Evolutionary conservation across 805 yeast genomes (phyloP), one percentile per base, ranked within the genome.

Genomic region (Pichia rugopelliculosa): DNA sequence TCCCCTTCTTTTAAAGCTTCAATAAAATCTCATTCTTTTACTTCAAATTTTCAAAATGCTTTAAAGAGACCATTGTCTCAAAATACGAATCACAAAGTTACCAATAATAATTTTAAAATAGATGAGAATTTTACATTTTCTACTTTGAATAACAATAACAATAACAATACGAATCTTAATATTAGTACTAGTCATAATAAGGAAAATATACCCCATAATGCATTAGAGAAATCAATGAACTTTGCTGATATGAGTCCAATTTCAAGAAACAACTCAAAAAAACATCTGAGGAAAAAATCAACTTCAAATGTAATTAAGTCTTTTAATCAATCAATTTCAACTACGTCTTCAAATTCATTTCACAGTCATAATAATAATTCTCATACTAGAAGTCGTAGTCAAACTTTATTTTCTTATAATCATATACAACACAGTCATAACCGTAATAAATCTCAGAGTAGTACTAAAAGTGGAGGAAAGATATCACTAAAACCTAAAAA

Each of bases 261-360:
- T 13, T 44, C 48, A 33, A 48, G 42, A 30, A 44, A 44, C 10
- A 36, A 42, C 5, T 44, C 51, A 17, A 44, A 48, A 11, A 44
- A 44, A 25, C 51, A 48, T 17, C 17, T 33, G 8, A 44, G 46
- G 24, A 48, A 48, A 17, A 48, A 44, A 37, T 48, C 51, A 2
- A 41, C 48, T 21, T 26, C 42, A 2, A 41, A 36, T 18, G 3
- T 47, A 4, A 23, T 41, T 20, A 44, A 37, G 30, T 9, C 42
- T 30, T n/a, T n/a, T 17, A 33, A 26, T 20, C 45, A 44, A 39
- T 36, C 34, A 15, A 8, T 30, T 30, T 30, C 34, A 8, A n/a
- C 34, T 30, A 30, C 18, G 15, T 6, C 34, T 30, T 30, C 34
- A n/a, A 30, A 30, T 30, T 30, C 34, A 2, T 30, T 30, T 30